phyloP scores from a whole-genome alignment of 768 basidiomycete species.

The Tremella yokohamensis region DNA sequence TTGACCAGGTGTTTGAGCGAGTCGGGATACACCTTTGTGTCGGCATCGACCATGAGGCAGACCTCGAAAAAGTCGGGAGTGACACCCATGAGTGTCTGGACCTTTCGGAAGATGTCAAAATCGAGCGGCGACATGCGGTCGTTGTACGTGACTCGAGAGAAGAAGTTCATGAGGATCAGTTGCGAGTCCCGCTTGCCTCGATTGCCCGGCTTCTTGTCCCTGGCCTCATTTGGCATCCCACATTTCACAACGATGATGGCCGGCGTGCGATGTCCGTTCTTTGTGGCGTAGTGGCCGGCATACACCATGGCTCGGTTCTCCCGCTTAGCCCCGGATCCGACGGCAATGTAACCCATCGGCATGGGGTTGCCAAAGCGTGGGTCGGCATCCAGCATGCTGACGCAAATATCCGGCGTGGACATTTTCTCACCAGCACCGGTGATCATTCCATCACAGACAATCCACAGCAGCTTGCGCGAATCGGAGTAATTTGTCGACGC shows the following conservation, averaged over 20 bases:
- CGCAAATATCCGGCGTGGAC: constrained; percentile 95
- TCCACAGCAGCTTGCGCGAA: constrained; percentile 81
- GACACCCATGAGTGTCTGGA: constrained; percentile 94
- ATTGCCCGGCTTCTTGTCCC: constrained; percentile 93
- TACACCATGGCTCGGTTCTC: constrained; percentile 97
- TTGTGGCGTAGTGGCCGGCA: constrained; percentile 88
- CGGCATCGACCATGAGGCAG: constrained; percentile 97
- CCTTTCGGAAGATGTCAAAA: constrained; percentile 95
- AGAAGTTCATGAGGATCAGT: constrained; percentile 99
- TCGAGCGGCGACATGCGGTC: constrained; percentile 97
- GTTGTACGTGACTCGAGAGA: constrained; percentile 97
- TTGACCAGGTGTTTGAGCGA: constrained; percentile 89
- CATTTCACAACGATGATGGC: constrained; percentile 94
- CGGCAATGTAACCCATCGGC: constrained; percentile 88
- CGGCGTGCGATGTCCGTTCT: constrained; percentile 76
- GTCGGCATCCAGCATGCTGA: constrained; percentile 83
- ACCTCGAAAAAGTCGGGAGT: constrained; percentile 99
- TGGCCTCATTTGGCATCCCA: constrained; percentile 80
- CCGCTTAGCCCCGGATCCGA: constrained; percentile 81
- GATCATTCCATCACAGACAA: constrained; percentile 98
- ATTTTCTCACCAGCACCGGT: constrained; percentile 93
- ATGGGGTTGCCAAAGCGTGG: constrained; percentile 91
- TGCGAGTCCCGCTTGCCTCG: constrained; percentile 98
- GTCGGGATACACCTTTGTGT: constrained; percentile 89
- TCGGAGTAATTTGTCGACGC: constrained; percentile 88